phyloP scores from a whole-genome alignment of 805 yeast genomes.

The Metschnikowia cubensis region DNA sequence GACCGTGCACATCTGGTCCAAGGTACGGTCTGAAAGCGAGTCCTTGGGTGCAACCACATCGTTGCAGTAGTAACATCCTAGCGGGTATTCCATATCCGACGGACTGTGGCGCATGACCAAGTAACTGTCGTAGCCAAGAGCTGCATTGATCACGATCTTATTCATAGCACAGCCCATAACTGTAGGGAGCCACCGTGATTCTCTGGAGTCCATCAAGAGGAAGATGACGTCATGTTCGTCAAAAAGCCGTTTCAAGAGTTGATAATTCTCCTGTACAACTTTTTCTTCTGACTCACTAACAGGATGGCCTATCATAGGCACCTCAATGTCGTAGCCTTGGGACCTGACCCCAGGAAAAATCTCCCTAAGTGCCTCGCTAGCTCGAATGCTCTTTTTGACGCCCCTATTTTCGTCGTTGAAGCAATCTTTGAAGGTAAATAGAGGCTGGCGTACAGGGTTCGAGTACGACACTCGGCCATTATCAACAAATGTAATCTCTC shows the following conservation, averaged over 20 bases:
- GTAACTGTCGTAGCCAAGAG: slow-evolving; percentile 91
- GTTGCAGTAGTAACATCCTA: slow-evolving; percentile 95
- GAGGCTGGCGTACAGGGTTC: slow-evolving; percentile 93
- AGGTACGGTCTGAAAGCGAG: slow-evolving; percentile 77
- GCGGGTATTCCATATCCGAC: slow-evolving; percentile 27
- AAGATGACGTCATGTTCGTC: slow-evolving; percentile 72
- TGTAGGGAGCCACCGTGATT: slow-evolving; percentile 97
- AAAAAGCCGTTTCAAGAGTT: slow-evolving; percentile 49
- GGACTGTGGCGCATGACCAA: slow-evolving; percentile 82
- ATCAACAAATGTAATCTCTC: slow-evolving; percentile 83
- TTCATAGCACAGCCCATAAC: slow-evolving; percentile 62
- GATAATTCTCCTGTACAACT: slow-evolving; percentile 47
- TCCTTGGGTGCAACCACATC: slow-evolving; percentile 94
- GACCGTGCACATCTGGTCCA: slow-evolving; percentile 98
- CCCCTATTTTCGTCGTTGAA: slow-evolving; percentile 60
- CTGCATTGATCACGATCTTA: slow-evolving; percentile 85
- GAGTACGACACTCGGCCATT: slow-evolving; percentile 85
- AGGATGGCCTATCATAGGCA: slow-evolving; percentile 97
- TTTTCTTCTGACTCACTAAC: slow-evolving; percentile 46
- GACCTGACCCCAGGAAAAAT: slow-evolving; percentile 78
- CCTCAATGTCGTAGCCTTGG: slow-evolving; percentile 60
- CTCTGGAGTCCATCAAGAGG: slow-evolving; percentile 89
- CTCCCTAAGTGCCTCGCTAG: slow-evolving; percentile 65
- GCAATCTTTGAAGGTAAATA: slow-evolving; percentile 80
- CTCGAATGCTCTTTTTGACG: slow-evolving; percentile 67